Base-by-base conservation (phyloP, 140 eudicot genomes). In the Oenanthe javanica region DNA sequence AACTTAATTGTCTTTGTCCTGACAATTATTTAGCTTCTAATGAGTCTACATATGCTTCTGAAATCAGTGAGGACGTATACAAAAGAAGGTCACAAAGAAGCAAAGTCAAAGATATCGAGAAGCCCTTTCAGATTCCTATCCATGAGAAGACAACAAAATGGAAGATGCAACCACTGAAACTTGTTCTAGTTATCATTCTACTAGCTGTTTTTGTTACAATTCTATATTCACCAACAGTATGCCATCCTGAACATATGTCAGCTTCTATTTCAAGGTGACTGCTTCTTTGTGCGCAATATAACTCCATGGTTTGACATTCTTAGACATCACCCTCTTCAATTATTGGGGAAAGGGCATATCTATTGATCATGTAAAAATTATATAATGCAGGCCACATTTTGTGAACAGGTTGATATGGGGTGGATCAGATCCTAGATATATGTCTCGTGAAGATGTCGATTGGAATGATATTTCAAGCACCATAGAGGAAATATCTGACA, bases 351-450 rank as follows among this genome's bases (percentile, higher is more conserved):
- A 75, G 21, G 45, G 79, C 45, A 5, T 75, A 48, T n/a, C 36
- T 79, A 67, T 79, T 83, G 48, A 45, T 78, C 25, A 73, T 76
- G 78, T 48, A 23, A 45, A 74, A 73, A 77, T 63, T 66, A 57
- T 42, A 49, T 61, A 78, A 87, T 83, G 89, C 87, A 84, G 86
- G 86, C 83, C 66, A 66, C 85, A 80, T 84, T 84, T 82, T 79
- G 82, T 86, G 83, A 85, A 84, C 88, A 91, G 94, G 89, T 91
- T 94, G 94, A 89, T 91, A 80, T 87, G 88, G 88, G 90, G 90
- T 25, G 84, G 85, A 38, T 54, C 78, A 12, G 97, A 91, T 83
- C 90, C 89, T 64, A 82, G 98, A 66, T 93, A 93, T 40, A 25
- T 79, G 50, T 91, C 98, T 21, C 77, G 76, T 79, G 54, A 81